Percentiles rank a stretch among this genome's conserved stretches.
phyloP scores from a whole-genome alignment of 2,329 filamentous ascomycete species.

The Pleomassaria siparia region DNA sequence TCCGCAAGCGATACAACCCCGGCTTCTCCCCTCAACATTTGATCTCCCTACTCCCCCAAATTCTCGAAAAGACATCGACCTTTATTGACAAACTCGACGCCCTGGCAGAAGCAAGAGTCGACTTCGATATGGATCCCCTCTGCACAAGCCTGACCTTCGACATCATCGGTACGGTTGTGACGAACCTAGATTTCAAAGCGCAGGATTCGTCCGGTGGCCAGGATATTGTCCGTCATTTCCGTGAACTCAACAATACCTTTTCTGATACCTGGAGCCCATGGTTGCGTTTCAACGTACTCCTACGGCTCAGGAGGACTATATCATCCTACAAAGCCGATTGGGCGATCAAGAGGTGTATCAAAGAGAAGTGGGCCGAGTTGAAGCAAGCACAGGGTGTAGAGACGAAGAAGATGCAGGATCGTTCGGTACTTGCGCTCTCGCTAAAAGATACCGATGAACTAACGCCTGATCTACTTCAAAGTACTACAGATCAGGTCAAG shows the following conservation, averaged over 20 bases:
- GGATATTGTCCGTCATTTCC: slow-evolving; percentile 30
- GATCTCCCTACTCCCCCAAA: slow-evolving; percentile 34
- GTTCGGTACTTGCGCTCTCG: slow-evolving; percentile 39
- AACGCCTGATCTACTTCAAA: slow-evolving; percentile 39
- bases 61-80: slow-evolving; percentile 38
- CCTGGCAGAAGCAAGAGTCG: slow-evolving; percentile 22
- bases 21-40: slow-evolving; percentile 43
- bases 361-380: slow-evolving; percentile 27
- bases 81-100: slow-evolving; percentile 37
- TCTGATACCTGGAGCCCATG: slow-evolving; percentile 22
- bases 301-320: slow-evolving; percentile 19
- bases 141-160: slow-evolving; percentile 38
- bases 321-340: slow-evolving; percentile 25
- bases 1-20: slow-evolving; percentile 40
- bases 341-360: slow-evolving; percentile 29
- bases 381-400: slow-evolving; percentile 18
- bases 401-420: slow-evolving; percentile 23
- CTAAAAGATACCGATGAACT: slow-evolving; percentile 32
- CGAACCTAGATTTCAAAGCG: slow-evolving; percentile 30
- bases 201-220: slow-evolving; percentile 25
- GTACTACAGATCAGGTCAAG: slow-evolving; percentile 45
- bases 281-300: slow-evolving; percentile 23
- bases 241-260: slow-evolving; percentile 21
- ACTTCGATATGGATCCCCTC: slow-evolving; percentile 32
- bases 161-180: slow-evolving; percentile 38